Conservation (phyloP, 352 stramenopile genomes). For the Phytophthora podocarpi region DNA sequence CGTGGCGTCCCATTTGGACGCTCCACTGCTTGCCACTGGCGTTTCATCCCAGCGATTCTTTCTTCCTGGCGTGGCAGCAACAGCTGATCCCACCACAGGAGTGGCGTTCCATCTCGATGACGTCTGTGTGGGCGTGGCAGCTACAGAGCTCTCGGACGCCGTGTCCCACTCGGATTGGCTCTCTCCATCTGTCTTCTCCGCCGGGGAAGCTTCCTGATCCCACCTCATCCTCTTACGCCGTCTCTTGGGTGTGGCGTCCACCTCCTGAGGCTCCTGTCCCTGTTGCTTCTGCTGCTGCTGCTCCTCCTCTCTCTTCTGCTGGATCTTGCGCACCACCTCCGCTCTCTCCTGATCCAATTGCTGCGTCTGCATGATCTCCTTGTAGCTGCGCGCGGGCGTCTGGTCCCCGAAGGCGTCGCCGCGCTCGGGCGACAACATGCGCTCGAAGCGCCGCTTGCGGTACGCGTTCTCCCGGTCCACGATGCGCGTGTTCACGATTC, state of each 20-base stretch:
- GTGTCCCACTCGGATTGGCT: slow-evolving; percentile 80
- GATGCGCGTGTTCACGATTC: slow-evolving; percentile 95
- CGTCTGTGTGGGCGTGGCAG: slow-evolving; percentile 55
- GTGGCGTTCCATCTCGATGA: slow-evolving; percentile 84
- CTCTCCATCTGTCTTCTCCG: slow-evolving; percentile 69
- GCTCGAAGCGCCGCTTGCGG: slow-evolving; percentile 89
- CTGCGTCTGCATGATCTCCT: slow-evolving; percentile 93
- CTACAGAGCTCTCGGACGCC: slow-evolving; percentile 42
- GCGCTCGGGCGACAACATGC: slow-evolving; percentile 87
- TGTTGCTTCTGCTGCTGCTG: slow-evolving; percentile 47
- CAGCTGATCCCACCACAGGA: slow-evolving; percentile 38
- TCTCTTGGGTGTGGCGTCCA: slow-evolving; percentile 62
- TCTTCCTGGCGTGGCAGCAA: slow-evolving; percentile 47
- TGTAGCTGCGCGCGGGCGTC: slow-evolving; percentile 82
- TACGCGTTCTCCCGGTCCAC: slow-evolving; percentile 94
- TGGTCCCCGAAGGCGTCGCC: slow-evolving; percentile 90
- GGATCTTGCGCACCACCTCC: slow-evolving; percentile 88
- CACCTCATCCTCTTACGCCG: slow-evolving; percentile 81
- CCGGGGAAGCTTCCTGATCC: slow-evolving; percentile 68
- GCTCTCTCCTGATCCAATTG: slow-evolving; percentile 86
- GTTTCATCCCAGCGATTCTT: slow-evolving; percentile 90
- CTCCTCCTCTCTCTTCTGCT: slow-evolving; percentile 80
- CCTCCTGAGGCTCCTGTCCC: slow-evolving; percentile 23
- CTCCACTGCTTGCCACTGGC: slow-evolving; percentile 54
- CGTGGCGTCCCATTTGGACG: slow-evolving; percentile 94